A percentile compares a stretch with the other conserved stretches of the same genome.
These are phyloP conservation scores for Diplocarpon rosae DNA, from an alignment of 2,329 filamentous ascomycete species.

Conservation along the genomic window DNA sequence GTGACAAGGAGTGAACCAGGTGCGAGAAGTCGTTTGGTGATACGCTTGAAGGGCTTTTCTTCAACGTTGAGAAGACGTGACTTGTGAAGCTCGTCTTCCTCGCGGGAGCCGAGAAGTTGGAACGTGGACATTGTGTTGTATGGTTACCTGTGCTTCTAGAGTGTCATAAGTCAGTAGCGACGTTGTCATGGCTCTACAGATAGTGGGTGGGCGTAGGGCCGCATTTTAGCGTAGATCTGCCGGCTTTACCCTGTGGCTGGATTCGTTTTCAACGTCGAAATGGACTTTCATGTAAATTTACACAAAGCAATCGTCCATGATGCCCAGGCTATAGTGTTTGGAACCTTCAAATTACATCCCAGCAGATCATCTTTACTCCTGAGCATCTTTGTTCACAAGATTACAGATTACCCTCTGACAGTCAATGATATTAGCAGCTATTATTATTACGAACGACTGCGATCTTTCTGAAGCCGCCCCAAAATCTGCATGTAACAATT, in stretches of 20 bases:
- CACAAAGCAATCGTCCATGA: too few relatives aligned
- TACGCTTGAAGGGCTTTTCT: constrained; percentile 82
- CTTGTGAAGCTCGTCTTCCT: constrained; percentile 80
- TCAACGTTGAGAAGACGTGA: constrained; percentile 79
- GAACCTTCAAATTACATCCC: too few relatives aligned
- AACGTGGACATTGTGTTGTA: constrained; percentile 40
- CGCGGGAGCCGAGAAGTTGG: constrained; percentile 59
- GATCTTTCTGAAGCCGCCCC: neutral
- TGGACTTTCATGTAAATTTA: neutral
- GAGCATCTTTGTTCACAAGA: too few relatives aligned
- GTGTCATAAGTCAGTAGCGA: neutral
- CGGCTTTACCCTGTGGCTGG: neutral
- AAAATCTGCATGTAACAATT: neutral
- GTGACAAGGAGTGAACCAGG: constrained; percentile 52
- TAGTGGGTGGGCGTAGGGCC: neutral
- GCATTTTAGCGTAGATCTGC: neutral
- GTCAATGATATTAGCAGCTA: too few relatives aligned
- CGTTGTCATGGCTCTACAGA: too few relatives aligned
- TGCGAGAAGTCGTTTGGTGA: constrained; percentile 68
- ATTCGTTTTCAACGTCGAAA: neutral
- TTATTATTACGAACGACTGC: neutral
- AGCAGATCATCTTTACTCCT: too few relatives aligned
- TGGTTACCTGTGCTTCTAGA: neutral
- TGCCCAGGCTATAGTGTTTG: too few relatives aligned
- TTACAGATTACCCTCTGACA: too few relatives aligned